Evolutionary conservation across 1,284 basidiomycete genomes (phyloP), one percentile per base, ranked within the genome.

Genomic region (Trametes versicolor): DNA sequence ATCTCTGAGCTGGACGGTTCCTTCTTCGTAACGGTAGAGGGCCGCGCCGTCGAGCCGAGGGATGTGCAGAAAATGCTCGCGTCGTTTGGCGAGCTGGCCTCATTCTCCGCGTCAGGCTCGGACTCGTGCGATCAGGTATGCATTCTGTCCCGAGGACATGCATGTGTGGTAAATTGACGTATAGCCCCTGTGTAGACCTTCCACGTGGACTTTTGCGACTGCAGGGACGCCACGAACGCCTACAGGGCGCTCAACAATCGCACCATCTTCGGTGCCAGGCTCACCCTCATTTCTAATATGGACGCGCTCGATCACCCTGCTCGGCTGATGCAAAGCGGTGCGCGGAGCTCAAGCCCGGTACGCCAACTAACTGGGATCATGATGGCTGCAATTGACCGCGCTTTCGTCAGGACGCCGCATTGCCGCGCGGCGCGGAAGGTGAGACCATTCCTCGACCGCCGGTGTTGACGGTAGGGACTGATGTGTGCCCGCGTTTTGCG

Each of bases 151-250:
- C 23, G 23, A 23, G 8, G 12, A 15, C 32, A 23, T 57, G 25
- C 53, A 41, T 39, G 25, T 25, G 19, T 39, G 25, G 21, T 13
- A 13, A 45, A 4, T 27, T 55, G 53, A 68, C 29, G 41, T 43
- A 43, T 48, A 17, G 32, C 47, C 50, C 47, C 13, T 21, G 15
- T 21, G 15, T 74, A 84, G 76, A 75, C 81, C 29, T 91, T 86
- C 75, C 77, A 77, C 52, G 84, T 87, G 52, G 89, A 92, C 67
- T 93, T 86, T 71, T 87, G 82, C 72, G 89, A 93, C 71, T 78
- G 83, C 23, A 82, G 87, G 36, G 82, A 85, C 50, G 86, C 86
- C 6, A 77, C 78, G 37, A 75, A 76, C 39, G 77, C 79, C 8
- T 83, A 85, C 48, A 83, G 81, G 68, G 73, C 73, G 23, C 71